Conservation (phyloP, 805 yeast species). For the Saccharomycopsis guyanensis region DNA sequence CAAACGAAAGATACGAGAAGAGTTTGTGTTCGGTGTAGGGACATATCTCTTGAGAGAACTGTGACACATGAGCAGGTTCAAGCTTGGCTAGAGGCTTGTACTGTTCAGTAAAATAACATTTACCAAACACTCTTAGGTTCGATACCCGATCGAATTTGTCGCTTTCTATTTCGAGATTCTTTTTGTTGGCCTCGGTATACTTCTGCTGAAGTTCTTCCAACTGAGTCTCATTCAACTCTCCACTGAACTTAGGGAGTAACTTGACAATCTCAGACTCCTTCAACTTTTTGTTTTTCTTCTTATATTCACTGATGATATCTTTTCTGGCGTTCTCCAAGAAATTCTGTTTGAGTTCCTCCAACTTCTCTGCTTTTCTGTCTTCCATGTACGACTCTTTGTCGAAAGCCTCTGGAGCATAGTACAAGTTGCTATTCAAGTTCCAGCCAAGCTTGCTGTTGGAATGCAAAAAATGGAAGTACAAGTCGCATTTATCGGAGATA, state of each 20-base stretch:
- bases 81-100: neutral
- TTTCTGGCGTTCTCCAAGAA: slow-evolving; percentile 19
- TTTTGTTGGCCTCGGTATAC: neutral
- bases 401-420: slow-evolving; percentile 11
- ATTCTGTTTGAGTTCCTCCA: slow-evolving; percentile 2
- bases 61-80: neutral
- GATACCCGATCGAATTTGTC: slow-evolving; percentile 18
- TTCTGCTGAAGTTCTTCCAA: slow-evolving; percentile 3
- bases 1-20: slow-evolving; percentile 35
- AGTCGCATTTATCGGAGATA: slow-evolving; percentile 12
- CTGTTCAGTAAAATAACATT: slow-evolving; percentile 22
- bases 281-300: slow-evolving; percentile 1
- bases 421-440: slow-evolving; percentile 1
- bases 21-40: slow-evolving; percentile 31
- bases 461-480: slow-evolving; percentile 7
- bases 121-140: slow-evolving; percentile 23
- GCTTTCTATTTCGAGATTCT: slow-evolving; percentile 9
- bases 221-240: neutral
- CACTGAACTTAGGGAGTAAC: slow-evolving; percentile 4
- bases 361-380: slow-evolving; percentile 1
- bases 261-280: slow-evolving; percentile 5
- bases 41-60: slow-evolving; percentile 21
- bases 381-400: slow-evolving; percentile 2
- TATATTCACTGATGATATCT: slow-evolving; percentile 16
- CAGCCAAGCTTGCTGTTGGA: neutral